Evolutionary conservation across 495 filamentous ascomycete species (phyloP), one percentile per base, ranked within the genome.

Genomic region (Xylaria flabelliformis): DNA sequence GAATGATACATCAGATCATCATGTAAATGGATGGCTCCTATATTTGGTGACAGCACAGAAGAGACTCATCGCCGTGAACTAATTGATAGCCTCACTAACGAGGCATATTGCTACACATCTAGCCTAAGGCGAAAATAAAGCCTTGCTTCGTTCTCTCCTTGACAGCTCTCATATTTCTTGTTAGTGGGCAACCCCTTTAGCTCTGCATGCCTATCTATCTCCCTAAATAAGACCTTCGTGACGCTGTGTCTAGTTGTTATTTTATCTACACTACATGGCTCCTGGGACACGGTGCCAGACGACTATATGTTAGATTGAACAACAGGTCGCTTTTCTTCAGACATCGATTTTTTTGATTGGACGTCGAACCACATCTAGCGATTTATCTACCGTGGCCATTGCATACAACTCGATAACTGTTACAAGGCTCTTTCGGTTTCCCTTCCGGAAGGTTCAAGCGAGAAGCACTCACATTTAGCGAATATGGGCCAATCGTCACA

Each of bases 371-470:
- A 21, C 74, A 41, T 26, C 70, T 61, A n/a, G 73, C 8, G 7
- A 41, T 69, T 39, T 51, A 64, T 10, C 24, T 53, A 50, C 4
- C 21, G 10, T 53, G 9, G 4, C 19, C 0, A n/a, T 0, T 51
- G n/a, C 19, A 50, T 21, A 74, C 61, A 51, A 77, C 78, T 58
- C 55, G 10, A 58, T 8, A 29, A 26, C 55, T 34, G 55, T 17
- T 15, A 34, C 29, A 34, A 17, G 13, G 24, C 53, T 10, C 15
- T 34, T 17, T 19, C 55, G 5, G 4, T 6, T 58, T 34, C 26
- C 3, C 4, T 26, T 32, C 2, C 12, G 0, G 10, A 34, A 58
- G 3, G 13, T 34, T 19, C 29, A 32, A 34, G 24, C 32, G 55
- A 58, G 15, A 29, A 58, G 13, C 17, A 19, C 55, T 10, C n/a